phyloP scores from a whole-genome alignment of 495 filamentous ascomycete species.

The Rostrohypoxylon terebratum region DNA sequence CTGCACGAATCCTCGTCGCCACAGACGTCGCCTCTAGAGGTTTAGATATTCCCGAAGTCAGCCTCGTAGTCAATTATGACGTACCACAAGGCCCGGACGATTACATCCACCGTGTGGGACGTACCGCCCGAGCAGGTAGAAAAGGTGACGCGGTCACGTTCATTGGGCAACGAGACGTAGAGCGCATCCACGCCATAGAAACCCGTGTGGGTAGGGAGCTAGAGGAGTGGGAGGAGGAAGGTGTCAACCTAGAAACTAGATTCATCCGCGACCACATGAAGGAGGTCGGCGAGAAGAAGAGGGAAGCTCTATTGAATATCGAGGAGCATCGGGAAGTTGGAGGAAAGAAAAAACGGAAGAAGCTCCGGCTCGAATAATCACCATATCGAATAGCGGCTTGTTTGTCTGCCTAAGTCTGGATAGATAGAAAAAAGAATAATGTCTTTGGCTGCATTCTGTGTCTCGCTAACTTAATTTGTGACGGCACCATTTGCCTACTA shows the following conservation, averaged over 20 bases:
- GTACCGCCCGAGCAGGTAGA: slow-evolving; percentile 91
- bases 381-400: not conserved
- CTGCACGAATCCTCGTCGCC: slow-evolving; percentile 89
- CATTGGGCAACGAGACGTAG: slow-evolving; percentile 91
- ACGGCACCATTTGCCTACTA: not conserved
- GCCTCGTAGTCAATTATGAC: slow-evolving; percentile 93
- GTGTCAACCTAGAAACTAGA: slow-evolving; percentile 87
- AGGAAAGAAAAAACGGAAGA: slow-evolving; percentile 76
- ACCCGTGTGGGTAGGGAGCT: slow-evolving; percentile 77
- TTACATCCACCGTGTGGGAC: slow-evolving; percentile 95
- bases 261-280: slow-evolving; percentile 87
- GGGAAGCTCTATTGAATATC: slow-evolving; percentile 87
- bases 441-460: not conserved
- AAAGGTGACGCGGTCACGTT: slow-evolving; percentile 85
- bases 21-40: slow-evolving; percentile 97
- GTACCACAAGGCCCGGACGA: slow-evolving; percentile 95
- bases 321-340: slow-evolving; percentile 90
- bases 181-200: slow-evolving; percentile 89
- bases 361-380: slow-evolving; percentile 50
- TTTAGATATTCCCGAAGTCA: slow-evolving; percentile 94
- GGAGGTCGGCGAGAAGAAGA: slow-evolving; percentile 89
- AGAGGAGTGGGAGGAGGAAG: slow-evolving; percentile 85
- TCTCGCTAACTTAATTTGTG: not conserved
- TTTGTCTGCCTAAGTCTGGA: not conserved
- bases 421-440: slow-evolving; percentile 5